A percentile compares a stretch with the other conserved stretches of the same genome.
These are phyloP conservation scores for Metroxylon sagu DNA, from an alignment of 176 grass and related monocot genomes.

Conservation along the genomic window DNA sequence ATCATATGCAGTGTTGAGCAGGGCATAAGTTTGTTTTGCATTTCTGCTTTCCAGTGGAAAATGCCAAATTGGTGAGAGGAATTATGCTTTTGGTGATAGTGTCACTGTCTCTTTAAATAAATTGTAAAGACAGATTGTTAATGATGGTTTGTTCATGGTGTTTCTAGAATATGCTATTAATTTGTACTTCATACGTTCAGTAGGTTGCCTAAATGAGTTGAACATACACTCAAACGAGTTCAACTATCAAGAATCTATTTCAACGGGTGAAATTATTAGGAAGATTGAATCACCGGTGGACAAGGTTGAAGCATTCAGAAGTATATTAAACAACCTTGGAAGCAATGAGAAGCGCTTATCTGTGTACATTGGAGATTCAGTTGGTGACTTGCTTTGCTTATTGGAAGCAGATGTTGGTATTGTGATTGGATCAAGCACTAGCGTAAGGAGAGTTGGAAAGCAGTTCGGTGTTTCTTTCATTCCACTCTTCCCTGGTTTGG, in stretches of 20 bases:
- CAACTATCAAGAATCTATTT: conserved; percentile 68
- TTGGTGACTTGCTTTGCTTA: conserved; percentile 93
- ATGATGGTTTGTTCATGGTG: no score
- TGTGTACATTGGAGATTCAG: conserved; percentile 83
- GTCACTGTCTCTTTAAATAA: no score
- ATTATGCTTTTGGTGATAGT: no score
- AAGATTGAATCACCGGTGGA: conserved; percentile 76
- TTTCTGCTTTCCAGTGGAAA: no score
- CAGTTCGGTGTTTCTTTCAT: conserved; percentile 76
- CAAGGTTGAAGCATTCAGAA: conserved; percentile 70
- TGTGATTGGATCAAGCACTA: conserved; percentile 76
- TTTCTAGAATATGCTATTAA: background rate
- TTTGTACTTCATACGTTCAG: conserved; percentile 33
- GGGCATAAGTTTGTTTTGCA: no score
- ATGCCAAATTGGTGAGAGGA: no score
- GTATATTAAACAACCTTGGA: conserved; percentile 28
- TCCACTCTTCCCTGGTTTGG: conserved; percentile 52
- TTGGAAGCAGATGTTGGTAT: conserved; percentile 93
- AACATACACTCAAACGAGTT: conserved; percentile 93
- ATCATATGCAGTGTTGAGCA: no score
- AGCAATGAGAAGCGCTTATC: conserved; percentile 23
- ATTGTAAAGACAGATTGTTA: no score
- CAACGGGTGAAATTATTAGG: conserved; percentile 70
- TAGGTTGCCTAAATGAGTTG: conserved; percentile 68
- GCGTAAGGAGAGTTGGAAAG: conserved; percentile 71